Evolutionary conservation across 192 early-diverging fungal genomes (phyloP), one percentile per base, ranked within the genome.

Genomic region (Jimgerdemannia flammicorona): DNA sequence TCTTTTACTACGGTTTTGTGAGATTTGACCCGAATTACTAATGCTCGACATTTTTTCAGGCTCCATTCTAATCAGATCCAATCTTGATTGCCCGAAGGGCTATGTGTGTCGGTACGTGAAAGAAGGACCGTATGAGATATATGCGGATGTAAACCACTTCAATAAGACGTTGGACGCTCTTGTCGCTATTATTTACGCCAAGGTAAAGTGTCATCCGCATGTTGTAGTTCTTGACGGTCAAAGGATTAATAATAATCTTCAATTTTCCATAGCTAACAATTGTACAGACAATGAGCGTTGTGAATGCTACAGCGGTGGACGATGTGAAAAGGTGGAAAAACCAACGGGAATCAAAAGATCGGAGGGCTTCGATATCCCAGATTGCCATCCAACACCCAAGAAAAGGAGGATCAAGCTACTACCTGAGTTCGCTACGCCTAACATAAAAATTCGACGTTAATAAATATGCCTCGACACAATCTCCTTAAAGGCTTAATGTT

Each of bases 21-120:
- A 59, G 49, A 71, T 71, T 43, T 7, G 9, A 44, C 40, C 11
- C n/a, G 40, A 71, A 59, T 43, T 9, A 2, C 49, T 59, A 71
- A 71, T 43, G 9, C 7, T 59, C 59, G 59, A 71, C 40, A 71
- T 44, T 44, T 71, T 71, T 71, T 44, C 40, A 71, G 70, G 70
- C 20, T 44, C 70, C 9, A 29, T 44, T 10, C 59, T 71, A 71
- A 71, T 71, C 59, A 71, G 20, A 43, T n/a, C 40, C 8, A 71
- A 71, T 20, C 70, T 71, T 43, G 70, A 71, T 42, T 71, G 70
- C 59, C 70, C 70, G 20, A 42, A 8, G 20, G 70, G 70, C n/a
- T 71, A 71, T 42, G 70, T 43, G 11, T 71, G 20, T 2, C 70
- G 70, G 20, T 71, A 71, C 59, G 59, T 71, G 70, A 71, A 59